Percentiles rank a stretch among this genome's conserved stretches.
Evolutionary conservation across 2,329 filamentous ascomycete genomes (phyloP).

Genomic region (Dactylellina sp.): DNA sequence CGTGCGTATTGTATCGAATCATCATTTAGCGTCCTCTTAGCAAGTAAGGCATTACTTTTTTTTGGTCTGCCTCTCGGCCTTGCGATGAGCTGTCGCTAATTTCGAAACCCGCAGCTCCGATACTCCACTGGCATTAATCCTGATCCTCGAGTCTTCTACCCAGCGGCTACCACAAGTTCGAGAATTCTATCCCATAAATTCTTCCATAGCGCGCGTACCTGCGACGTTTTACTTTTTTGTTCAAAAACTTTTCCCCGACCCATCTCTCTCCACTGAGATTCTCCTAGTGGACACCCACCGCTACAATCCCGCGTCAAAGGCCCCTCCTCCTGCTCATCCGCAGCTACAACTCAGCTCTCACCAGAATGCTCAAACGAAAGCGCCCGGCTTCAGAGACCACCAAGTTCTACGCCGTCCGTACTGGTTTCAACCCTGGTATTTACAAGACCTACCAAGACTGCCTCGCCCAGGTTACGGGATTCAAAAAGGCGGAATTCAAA

Average conservation of each 20-base stretch:
- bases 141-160: background rate
- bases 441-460: slow-evolving; percentile 75
- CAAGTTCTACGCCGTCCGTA: slow-evolving; percentile 75
- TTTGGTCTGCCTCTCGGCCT: slow-evolving; percentile 29
- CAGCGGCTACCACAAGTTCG: no score
- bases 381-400: slow-evolving; percentile 55
- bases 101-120: slow-evolving; percentile 19
- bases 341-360: slow-evolving; percentile 36
- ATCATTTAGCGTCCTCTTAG: background rate
- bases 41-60: slow-evolving; percentile 28
- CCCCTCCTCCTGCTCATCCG: slow-evolving; percentile 42
- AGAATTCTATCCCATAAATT: no score
- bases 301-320: slow-evolving; percentile 34
- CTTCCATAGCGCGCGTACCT: background rate
- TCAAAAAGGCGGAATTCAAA: slow-evolving; percentile 64
- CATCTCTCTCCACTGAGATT: slow-evolving; percentile 41
- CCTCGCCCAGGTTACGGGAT: slow-evolving; percentile 72
- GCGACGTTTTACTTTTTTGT: background rate
- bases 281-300: slow-evolving; percentile 23
- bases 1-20: background rate
- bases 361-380: slow-evolving; percentile 54
- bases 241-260: background rate
- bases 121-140: slow-evolving; percentile 14
- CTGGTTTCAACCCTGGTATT: slow-evolving; percentile 72
- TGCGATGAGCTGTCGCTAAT: slow-evolving; percentile 49